Evolutionary conservation across 306 rosid genomes (phyloP).

Genomic region (Biancaea sappan): DNA sequence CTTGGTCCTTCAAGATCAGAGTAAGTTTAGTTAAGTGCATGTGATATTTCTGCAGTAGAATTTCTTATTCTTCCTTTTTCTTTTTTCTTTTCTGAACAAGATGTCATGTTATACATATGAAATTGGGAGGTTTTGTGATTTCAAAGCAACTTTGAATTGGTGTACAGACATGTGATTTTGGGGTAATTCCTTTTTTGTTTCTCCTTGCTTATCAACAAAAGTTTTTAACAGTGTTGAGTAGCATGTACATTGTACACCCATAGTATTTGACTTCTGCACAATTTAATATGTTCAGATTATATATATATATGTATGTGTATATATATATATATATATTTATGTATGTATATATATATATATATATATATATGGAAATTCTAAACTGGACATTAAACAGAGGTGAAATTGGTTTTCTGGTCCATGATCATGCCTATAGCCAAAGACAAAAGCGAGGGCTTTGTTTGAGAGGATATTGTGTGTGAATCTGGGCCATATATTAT

Average conservation of each 20-base stretch:
- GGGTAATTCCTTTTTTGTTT: background rate
- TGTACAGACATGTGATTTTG: background rate
- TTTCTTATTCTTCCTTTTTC: constrained; percentile 21
- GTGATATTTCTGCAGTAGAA: constrained; percentile 15
- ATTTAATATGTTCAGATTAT: constrained; percentile 10
- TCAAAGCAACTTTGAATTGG: constrained; percentile 19
- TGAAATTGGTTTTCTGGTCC: constrained; percentile 13
- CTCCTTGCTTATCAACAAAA: background rate
- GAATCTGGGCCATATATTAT: constrained; percentile 18
- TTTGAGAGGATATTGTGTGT: constrained; percentile 17
- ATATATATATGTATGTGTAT: no score
- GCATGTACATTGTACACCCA: constrained; percentile 1
- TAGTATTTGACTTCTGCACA: background rate
- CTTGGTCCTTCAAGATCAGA: constrained; percentile 96
- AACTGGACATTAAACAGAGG: constrained; percentile 16
- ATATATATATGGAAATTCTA: constrained; percentile 17
- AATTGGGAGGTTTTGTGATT: constrained; percentile 2
- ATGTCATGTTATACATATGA: constrained; percentile 20
- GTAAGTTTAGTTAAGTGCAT: constrained; percentile 52
- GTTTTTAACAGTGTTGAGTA: background rate
- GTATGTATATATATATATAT: no score
- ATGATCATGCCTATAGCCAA: constrained; percentile 17
- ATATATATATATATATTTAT: no score
- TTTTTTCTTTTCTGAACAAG: constrained; percentile 1
- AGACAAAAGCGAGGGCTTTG: constrained; percentile 27